Conservation (phyloP, 1,139 yeast genomes). For the Pichia sp. region DNA sequence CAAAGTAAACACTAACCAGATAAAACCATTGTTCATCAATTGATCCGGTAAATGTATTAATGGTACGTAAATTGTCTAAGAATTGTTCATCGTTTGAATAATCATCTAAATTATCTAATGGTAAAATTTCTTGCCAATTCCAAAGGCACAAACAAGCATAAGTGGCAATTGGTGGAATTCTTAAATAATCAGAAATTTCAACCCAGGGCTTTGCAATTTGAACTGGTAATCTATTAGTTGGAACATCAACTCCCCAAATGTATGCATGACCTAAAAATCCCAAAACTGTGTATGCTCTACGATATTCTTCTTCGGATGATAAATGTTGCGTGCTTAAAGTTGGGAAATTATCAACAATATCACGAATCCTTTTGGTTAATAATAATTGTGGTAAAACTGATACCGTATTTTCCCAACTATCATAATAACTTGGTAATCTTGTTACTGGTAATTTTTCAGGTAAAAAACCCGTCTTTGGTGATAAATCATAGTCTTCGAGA, state of each 20-base stretch:
- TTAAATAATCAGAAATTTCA: slow-evolving; percentile 48
- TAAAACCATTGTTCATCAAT: slow-evolving; percentile 94
- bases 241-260: slow-evolving; percentile 68
- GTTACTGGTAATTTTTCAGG: slow-evolving; percentile 63
- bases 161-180: slow-evolving; percentile 81
- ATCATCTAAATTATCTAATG: slow-evolving; percentile 28
- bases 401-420: slow-evolving; percentile 73
- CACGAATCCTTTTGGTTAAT: slow-evolving; percentile 55
- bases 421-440: slow-evolving; percentile 51
- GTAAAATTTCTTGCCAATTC: slow-evolving; percentile 69
- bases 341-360: slow-evolving; percentile 55
- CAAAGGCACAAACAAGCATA: slow-evolving; percentile 84
- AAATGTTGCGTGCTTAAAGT: slow-evolving; percentile 43
- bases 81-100: slow-evolving; percentile 38
- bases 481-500: slow-evolving; percentile 62
- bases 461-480: slow-evolving; percentile 66
- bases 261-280: slow-evolving; percentile 83
- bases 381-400: slow-evolving; percentile 65
- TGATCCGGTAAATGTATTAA: slow-evolving; percentile 83
- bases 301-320: slow-evolving; percentile 41
- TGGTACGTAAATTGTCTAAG: slow-evolving; percentile 62
- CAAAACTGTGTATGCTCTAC: slow-evolving; percentile 75
- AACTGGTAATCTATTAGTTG: slow-evolving; percentile 60
- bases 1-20: slow-evolving; percentile 80
- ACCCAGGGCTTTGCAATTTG: slow-evolving; percentile 68